Percentiles rank a stretch among this genome's conserved stretches.
Evolutionary conservation across 148 eudicot species (phyloP).

Genomic region (Diospyros kaki): DNA sequence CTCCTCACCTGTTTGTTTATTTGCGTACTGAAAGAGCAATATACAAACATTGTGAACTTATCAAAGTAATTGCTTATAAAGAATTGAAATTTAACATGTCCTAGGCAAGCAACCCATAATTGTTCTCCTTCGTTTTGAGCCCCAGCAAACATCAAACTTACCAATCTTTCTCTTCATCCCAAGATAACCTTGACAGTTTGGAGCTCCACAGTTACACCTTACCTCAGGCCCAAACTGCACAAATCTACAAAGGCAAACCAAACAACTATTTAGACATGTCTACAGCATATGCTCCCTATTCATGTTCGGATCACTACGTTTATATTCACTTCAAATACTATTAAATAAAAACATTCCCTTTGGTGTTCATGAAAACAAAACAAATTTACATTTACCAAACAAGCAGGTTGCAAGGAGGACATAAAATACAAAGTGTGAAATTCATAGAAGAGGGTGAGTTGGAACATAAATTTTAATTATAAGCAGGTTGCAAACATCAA

Average conservation of each 20-base stretch:
- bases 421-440: no score
- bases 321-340: no score
- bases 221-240: conserved; percentile 95
- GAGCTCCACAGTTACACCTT: conserved; percentile 77
- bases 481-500: no score
- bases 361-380: no score
- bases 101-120: conserved; percentile 13
- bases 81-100: not conserved
- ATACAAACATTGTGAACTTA: not conserved
- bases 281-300: not conserved
- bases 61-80: not conserved
- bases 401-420: no score
- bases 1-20: not conserved
- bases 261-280: not conserved
- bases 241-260: conserved; percentile 51
- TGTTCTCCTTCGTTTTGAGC: conserved; percentile 58
- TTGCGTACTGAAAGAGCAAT: not conserved
- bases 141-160: conserved; percentile 49
- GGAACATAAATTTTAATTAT: no score
- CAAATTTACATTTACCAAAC: no score
- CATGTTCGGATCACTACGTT: not conserved
- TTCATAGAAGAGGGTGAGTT: no score
- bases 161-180: conserved; percentile 58
- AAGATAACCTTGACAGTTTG: conserved; percentile 77
- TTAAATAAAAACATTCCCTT: no score